Evolutionary conservation across 805 yeast species (phyloP).

Genomic region (Candida nemodendra): DNA sequence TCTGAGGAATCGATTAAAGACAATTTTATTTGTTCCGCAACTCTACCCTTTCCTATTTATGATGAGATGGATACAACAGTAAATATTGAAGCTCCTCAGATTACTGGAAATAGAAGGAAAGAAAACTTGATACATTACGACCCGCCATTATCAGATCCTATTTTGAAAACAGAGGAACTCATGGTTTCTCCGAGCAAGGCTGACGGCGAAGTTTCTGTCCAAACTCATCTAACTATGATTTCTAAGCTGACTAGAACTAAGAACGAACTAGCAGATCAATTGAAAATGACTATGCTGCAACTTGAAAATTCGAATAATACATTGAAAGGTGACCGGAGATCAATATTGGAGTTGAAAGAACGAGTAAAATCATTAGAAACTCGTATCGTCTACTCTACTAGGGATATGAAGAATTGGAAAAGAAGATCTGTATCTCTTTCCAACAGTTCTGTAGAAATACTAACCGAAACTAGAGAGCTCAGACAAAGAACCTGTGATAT

Average conservation of each 20-base stretch:
- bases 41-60: no score
- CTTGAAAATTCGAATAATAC: slow-evolving; percentile 7
- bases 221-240: no score
- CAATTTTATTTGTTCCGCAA: background rate
- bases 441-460: slow-evolving; percentile 2
- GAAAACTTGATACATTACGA: no score
- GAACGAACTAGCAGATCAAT: slow-evolving; percentile 7
- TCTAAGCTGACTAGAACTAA: slow-evolving; percentile 12
- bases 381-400: slow-evolving; percentile 3
- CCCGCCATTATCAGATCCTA: no score
- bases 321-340: slow-evolving; percentile 5
- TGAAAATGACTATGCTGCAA: slow-evolving; percentile 8
- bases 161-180: no score
- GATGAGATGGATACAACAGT: no score
- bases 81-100: background rate
- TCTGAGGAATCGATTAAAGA: background rate
- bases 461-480: slow-evolving; percentile 11
- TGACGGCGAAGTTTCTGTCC: no score
- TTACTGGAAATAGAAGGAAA: no score
- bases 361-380: slow-evolving; percentile 5
- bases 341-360: slow-evolving; percentile 11
- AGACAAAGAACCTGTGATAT: slow-evolving; percentile 6
- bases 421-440: slow-evolving; percentile 3
- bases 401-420: slow-evolving; percentile 8
- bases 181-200: no score